These are phyloP conservation scores for Tricholoma sp. DNA, from an alignment of 768 basidiomycete species.

Conservation along the genomic window DNA sequence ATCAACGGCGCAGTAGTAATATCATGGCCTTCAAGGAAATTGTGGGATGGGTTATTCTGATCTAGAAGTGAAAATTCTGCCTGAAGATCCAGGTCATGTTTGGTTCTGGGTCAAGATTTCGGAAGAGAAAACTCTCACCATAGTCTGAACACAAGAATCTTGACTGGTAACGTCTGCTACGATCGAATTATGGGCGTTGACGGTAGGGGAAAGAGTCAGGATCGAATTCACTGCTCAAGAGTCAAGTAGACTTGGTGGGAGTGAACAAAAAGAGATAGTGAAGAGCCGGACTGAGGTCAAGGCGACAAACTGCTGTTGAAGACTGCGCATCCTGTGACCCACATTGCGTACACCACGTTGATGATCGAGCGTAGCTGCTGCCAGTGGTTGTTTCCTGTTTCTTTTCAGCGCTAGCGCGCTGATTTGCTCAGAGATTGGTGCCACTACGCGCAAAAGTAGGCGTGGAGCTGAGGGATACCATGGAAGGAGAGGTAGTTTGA, in stretches of 20 bases:
- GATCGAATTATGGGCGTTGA: background rate
- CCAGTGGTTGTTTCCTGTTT: background rate
- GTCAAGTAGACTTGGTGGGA: background rate
- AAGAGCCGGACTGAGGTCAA: too few relatives aligned
- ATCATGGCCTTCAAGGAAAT: constrained; percentile 26
- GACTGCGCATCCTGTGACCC: background rate
- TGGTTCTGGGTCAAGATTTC: background rate
- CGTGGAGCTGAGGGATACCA: too few relatives aligned
- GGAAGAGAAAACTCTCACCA: background rate
- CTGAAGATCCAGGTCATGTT: background rate
- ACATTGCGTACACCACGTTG: constrained; percentile 1
- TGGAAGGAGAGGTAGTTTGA: background rate
- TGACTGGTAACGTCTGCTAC: background rate
- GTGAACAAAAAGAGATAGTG: background rate
- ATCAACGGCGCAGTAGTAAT: constrained; percentile 45
- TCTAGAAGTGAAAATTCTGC: constrained; percentile 14
- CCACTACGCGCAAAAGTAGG: background rate
- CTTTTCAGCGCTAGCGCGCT: background rate
- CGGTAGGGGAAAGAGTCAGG: background rate
- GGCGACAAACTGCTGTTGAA: background rate
- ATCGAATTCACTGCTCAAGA: background rate
- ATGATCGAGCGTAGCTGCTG: background rate
- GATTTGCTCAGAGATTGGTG: background rate
- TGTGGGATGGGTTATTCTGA: background rate
- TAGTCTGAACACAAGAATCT: background rate